Conservation (phyloP, 306 rosid genomes). For the Quercus wislizeni region DNA sequence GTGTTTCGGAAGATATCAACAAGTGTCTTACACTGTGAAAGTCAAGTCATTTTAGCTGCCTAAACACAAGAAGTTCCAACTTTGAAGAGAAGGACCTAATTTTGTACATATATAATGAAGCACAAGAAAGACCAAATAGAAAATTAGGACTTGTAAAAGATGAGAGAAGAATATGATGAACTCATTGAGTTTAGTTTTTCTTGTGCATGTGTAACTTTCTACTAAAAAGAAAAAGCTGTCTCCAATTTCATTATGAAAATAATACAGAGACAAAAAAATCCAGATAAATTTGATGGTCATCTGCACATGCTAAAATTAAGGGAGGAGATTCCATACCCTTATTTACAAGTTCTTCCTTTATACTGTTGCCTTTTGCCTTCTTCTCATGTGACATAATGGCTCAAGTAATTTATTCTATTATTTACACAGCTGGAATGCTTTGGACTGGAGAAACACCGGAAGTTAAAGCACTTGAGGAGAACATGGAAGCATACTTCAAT, state of each 20-base stretch:
- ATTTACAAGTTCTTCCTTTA: not conserved
- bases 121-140: not conserved
- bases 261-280: not conserved
- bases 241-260: not conserved
- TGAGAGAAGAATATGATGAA: not conserved
- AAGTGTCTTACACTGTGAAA: not conserved
- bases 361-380: not conserved
- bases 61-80: not conserved
- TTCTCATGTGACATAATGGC: not conserved
- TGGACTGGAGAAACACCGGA: conserved; percentile 71
- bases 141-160: not conserved
- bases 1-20: not conserved
- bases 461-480: conserved; percentile 65
- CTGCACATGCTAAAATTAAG: not conserved
- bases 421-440: conserved; percentile 79
- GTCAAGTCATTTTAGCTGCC: not conserved
- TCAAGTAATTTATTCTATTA: conserved; percentile 2
- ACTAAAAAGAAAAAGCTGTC: no score
- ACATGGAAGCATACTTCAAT: conserved; percentile 71
- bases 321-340: not conserved
- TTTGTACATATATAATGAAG: not conserved
- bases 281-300: not conserved
- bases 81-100: not conserved
- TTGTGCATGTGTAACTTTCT: no score
- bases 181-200: no score